Evolutionary conservation across 345 rosid genomes (phyloP).

Genomic region (Leavenworthia alabamica): DNA sequence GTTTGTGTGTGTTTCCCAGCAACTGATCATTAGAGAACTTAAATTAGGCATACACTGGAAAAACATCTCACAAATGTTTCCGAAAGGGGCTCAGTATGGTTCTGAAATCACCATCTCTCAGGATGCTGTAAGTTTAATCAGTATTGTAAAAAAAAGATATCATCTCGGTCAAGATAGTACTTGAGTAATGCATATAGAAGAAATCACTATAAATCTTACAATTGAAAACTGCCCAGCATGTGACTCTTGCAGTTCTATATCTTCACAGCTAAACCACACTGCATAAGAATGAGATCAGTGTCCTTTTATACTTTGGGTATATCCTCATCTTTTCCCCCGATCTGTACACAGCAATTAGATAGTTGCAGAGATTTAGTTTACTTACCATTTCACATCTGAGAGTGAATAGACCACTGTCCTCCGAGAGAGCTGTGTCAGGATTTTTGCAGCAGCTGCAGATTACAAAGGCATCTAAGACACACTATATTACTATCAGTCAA

Average conservation of each 20-base stretch:
- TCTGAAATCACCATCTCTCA: neutral
- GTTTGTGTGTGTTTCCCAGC: neutral
- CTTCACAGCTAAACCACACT: constrained; percentile 23
- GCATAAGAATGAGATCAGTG: neutral
- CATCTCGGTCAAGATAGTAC: neutral
- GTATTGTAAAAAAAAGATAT: neutral
- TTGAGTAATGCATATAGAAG: neutral
- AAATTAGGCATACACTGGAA: neutral
- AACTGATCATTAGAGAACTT: neutral
- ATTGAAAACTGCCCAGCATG: neutral
- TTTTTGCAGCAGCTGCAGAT: constrained; percentile 42
- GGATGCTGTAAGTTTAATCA: neutral
- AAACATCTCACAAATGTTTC: neutral
- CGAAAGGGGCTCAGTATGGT: neutral
- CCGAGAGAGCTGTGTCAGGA: constrained; percentile 43
- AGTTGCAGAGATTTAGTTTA: neutral
- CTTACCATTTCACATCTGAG: constrained; percentile 48
- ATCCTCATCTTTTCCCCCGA: neutral
- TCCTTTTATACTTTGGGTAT: neutral
- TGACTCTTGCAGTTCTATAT: constrained; percentile 3
- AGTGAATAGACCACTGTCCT: constrained; percentile 36
- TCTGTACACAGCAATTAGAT: neutral
- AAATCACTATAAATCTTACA: neutral
- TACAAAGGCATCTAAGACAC: constrained; percentile 40
- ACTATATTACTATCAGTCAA: constrained; percentile 1